These are phyloP conservation scores for Zygoascus biomembranicola DNA, from an alignment of 805 yeast genomes.

Conservation along the genomic window DNA sequence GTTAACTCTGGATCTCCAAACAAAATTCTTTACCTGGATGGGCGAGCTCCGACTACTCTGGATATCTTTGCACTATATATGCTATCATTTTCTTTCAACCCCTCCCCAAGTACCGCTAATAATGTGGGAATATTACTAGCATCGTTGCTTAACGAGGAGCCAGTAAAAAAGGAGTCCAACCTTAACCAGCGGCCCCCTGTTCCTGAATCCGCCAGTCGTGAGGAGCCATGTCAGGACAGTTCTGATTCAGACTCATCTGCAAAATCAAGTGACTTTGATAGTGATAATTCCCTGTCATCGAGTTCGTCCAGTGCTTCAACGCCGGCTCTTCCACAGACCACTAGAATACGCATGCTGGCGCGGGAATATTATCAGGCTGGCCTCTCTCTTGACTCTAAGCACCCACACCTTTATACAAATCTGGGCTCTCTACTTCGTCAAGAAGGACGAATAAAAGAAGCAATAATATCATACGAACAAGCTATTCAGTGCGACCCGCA, in stretches of 20 bases:
- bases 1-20: constrained; percentile 21
- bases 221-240: neutral
- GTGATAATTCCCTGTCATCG: neutral
- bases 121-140: constrained; percentile 28
- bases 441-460: constrained; percentile 23
- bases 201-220: neutral
- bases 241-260: neutral
- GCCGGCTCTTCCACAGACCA: neutral
- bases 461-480: constrained; percentile 23
- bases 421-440: constrained; percentile 27
- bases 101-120: constrained; percentile 27
- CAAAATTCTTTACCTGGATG: constrained; percentile 18
- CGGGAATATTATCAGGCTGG: constrained; percentile 25
- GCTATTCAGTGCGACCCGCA: constrained; percentile 26
- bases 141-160: constrained; percentile 6
- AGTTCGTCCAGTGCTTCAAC: neutral
- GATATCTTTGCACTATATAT: constrained; percentile 23
- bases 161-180: neutral
- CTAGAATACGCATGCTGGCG: constrained; percentile 17
- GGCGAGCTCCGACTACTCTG: constrained; percentile 19
- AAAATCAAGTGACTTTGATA: neutral
- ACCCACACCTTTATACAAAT: constrained; percentile 29
- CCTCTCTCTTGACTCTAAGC: constrained; percentile 24
- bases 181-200: neutral
- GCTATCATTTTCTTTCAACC: constrained; percentile 23